Evolutionary conservation across 768 basidiomycete species (phyloP).

Genomic region (Suillus discolor): DNA sequence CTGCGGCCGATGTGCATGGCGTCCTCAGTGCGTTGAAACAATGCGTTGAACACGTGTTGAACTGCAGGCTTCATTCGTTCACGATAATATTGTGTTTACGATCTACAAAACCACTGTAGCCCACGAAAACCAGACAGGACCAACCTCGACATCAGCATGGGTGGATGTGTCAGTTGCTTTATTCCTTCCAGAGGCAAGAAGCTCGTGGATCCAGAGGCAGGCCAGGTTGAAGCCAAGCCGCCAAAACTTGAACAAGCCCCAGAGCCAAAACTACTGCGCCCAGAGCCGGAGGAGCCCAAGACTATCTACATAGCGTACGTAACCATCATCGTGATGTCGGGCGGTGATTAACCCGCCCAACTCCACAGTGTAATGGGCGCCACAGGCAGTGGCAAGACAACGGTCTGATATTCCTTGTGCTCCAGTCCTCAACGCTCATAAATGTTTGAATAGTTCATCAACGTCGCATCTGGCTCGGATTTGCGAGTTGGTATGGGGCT

Average conservation of each 20-base stretch:
- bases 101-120: constrained; percentile 4
- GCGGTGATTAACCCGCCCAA: constrained; percentile 3
- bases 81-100: neutral
- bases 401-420: constrained; percentile 9
- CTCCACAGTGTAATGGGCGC: constrained; percentile 19
- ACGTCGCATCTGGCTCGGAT: constrained; percentile 34
- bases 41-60: neutral
- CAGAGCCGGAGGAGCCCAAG: constrained; percentile 1
- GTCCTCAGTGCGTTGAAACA: neutral
- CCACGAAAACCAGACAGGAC: neutral
- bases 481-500: constrained; percentile 35
- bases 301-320: constrained; percentile 18
- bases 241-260: neutral
- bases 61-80: neutral
- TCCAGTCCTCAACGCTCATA: neutral
- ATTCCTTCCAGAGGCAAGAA: neutral
- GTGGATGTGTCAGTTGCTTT: neutral
- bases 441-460: constrained; percentile 35
- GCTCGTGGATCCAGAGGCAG: neutral
- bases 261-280: neutral
- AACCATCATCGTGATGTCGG: neutral
- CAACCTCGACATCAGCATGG: constrained; percentile 4
- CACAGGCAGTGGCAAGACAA: constrained; percentile 22
- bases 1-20: neutral
- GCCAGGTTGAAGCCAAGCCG: neutral